phyloP scores from a whole-genome alignment of 2,329 filamentous ascomycete species.

The Penicillium sp. region DNA sequence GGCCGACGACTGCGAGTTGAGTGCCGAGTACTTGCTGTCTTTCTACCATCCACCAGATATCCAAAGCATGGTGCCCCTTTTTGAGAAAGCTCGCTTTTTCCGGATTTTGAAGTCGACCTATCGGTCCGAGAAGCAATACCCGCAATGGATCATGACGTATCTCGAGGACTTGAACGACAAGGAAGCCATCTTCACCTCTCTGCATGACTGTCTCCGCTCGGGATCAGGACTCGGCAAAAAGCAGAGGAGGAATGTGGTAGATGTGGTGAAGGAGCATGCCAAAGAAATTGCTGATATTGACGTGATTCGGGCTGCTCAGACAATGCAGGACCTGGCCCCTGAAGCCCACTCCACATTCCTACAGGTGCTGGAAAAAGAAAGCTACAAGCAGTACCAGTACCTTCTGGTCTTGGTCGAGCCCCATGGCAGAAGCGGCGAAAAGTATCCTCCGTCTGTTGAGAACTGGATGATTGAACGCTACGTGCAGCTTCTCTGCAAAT shows the following conservation, averaged over 20 bases:
- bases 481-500: conserved; percentile 84
- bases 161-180: conserved; percentile 79
- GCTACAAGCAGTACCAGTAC: conserved; percentile 69
- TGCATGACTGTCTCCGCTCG: conserved; percentile 67
- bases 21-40: conserved; percentile 88
- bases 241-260: conserved; percentile 67
- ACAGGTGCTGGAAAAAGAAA: conserved; percentile 56
- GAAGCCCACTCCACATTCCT: conserved; percentile 65
- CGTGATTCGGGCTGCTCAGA: conserved; percentile 60
- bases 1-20: conserved; percentile 92
- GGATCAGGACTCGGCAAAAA: conserved; percentile 61
- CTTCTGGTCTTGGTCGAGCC: conserved; percentile 71
- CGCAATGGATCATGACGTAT: conserved; percentile 71
- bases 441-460: conserved; percentile 36
- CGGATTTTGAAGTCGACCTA: conserved; percentile 89
- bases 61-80: conserved; percentile 67
- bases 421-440: conserved; percentile 36
- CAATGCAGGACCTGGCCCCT: conserved; percentile 58
- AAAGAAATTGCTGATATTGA: conserved; percentile 63
- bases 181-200: conserved; percentile 70
- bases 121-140: conserved; percentile 71
- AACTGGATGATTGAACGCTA: conserved; percentile 73
- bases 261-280: conserved; percentile 62
- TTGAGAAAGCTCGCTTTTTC: conserved; percentile 77
- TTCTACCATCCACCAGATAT: conserved; percentile 87